These are phyloP conservation scores for Musa schizocarpa DNA, from an alignment of 176 grass and related monocot species.

Conservation along the genomic window DNA sequence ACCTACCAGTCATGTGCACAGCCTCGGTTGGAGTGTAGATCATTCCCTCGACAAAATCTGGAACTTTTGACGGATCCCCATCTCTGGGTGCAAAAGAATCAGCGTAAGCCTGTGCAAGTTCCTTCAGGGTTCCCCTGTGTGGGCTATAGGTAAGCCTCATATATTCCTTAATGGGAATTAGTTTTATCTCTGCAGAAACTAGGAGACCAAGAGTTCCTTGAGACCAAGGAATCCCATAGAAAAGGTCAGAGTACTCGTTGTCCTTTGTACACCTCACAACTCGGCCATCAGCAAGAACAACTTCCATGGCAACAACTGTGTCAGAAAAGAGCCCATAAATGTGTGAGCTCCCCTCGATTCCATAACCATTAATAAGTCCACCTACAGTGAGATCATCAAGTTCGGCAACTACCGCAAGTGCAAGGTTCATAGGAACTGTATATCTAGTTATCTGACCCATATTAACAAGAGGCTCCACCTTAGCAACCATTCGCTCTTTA, in stretches of 20 bases:
- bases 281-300: constrained; percentile 6
- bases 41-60: constrained; percentile 93
- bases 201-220: constrained; percentile 13
- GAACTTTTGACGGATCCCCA: constrained; percentile 68
- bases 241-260: constrained; percentile 13
- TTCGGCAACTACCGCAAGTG: constrained; percentile 8
- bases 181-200: constrained; percentile 17
- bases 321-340: constrained; percentile 17
- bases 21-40: constrained; percentile 57
- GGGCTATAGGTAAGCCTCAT: constrained; percentile 13
- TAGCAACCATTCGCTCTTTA: constrained; percentile 9
- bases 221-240: constrained; percentile 18
- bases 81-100: constrained; percentile 31
- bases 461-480: constrained; percentile 19
- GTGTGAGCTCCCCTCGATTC: constrained; percentile 18
- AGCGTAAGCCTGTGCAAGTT: constrained; percentile 15
- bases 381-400: constrained; percentile 17
- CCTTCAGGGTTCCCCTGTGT: constrained; percentile 6
- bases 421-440: constrained; percentile 18
- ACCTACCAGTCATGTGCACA: constrained; percentile 84
- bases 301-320: constrained; percentile 14
- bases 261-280: constrained; percentile 18
- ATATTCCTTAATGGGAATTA: constrained; percentile 14
- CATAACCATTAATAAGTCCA: constrained; percentile 13
- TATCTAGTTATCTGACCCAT: constrained; percentile 12